Conservation (phyloP, 805 yeast genomes). For the Teunomyces cretensis region DNA sequence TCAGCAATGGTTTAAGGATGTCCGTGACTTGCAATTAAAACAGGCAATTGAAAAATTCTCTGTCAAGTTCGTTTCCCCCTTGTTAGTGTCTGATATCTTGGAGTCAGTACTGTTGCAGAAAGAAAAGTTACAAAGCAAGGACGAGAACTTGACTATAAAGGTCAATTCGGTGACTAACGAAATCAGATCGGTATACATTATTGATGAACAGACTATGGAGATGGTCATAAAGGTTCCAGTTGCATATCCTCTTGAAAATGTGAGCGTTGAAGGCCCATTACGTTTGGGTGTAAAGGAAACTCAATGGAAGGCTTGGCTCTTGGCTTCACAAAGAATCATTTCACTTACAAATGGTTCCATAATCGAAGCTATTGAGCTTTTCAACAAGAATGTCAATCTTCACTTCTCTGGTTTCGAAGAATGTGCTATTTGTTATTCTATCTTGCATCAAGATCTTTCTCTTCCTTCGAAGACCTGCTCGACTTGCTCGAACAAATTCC, state of each 20-base stretch:
- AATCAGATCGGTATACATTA: conserved; percentile 67
- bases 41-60: conserved; percentile 62
- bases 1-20: conserved; percentile 68
- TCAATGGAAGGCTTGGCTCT: conserved; percentile 93
- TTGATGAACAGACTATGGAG: conserved; percentile 87
- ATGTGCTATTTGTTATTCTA: conserved; percentile 95
- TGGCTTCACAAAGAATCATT: conserved; percentile 84
- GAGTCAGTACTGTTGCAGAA: conserved; percentile 47
- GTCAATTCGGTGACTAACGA: conserved; percentile 63
- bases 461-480: conserved; percentile 86
- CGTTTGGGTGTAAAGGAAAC: conserved; percentile 87
- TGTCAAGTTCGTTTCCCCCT: conserved; percentile 59
- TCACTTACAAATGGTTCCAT: conserved; percentile 73
- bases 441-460: conserved; percentile 85
- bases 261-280: conserved; percentile 72
- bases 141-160: conserved; percentile 55
- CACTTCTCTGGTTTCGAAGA: conserved; percentile 95
- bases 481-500: conserved; percentile 92
- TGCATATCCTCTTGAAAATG: conserved; percentile 74
- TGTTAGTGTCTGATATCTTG: conserved; percentile 58
- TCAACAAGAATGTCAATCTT: conserved; percentile 71
- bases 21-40: conserved; percentile 68
- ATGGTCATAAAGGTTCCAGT: conserved; percentile 72
- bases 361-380: conserved; percentile 63
- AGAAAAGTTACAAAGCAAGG: conserved; percentile 27